Evolutionary conservation across 164 flowering plant genomes (phyloP), one percentile per base, ranked within the genome.

Genomic region (Kalanchoe fedtschenkoi): DNA sequence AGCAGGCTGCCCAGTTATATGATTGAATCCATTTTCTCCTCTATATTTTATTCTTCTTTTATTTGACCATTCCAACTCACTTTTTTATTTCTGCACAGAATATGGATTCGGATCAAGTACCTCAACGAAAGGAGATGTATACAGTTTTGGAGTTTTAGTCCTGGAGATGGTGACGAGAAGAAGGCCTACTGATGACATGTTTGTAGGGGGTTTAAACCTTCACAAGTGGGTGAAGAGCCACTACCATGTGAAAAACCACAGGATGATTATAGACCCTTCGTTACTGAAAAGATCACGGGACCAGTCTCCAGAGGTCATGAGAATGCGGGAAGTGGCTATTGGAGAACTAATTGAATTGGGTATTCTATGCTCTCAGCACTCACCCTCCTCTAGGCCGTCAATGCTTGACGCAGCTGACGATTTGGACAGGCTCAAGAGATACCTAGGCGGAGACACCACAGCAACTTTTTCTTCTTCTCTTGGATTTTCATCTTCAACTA

Each of bases 341-440:
- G 73, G 62, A 55, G 82, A 80, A 41, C 32, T 80, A 59, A 64
- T 69, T 15, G 84, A 80, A 38, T 46, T 78, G 62, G 82, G 82
- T 10, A 60, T 76, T 41, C 69, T 82, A 11, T 78, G 79, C 74
- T 72, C 80, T 10, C 83, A 77, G 58, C 74, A 71, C 22, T 56
- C 75, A 1, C 66, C 83, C 1, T 70, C 77, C 13, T 69, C 68
- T n/a, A 70, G 83, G 66, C 87, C 87, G 4, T 72, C 83, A 22
- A 83, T 83, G 84, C 81, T 73, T 17, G 81, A 80, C 58, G 76
- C 77, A 0, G 87, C 84, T 1, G 80, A 83, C 60, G 81, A 77
- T 63, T 62, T 83, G 70, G 77, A 78, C 53, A 78, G 77, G n/a
- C 77, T 80, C 32, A 78, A 83, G 65, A 64, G 73, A 47, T 78